Base-by-base conservation (phyloP, 257 asterid species). In the Jaltomata sinuosa region DNA sequence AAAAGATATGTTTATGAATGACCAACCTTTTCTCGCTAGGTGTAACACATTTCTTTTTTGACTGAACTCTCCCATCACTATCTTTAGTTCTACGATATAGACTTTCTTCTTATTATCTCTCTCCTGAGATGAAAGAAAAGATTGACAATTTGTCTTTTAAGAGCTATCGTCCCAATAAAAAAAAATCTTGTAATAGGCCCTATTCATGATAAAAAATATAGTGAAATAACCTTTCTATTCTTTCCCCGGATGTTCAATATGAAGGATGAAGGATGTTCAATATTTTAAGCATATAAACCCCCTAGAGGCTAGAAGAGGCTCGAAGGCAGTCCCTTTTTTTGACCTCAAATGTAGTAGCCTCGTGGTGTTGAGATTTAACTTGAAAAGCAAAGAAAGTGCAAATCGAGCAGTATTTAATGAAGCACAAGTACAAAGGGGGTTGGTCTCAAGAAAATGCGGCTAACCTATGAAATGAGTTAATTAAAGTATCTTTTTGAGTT, bases 361-460 rank as follows among this genome's bases (percentile, higher is more conserved):
- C 59, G 6, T 47, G 81, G 16, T 25, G 54, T 76, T 27, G 8
- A 67, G 52, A 36, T 85, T 80, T 68, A 72, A 83, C 71, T 40
- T 62, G 25, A 72, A 87, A 84, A 76, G 81, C 71, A 64, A 59
- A 42, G 1, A 45, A 57, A 45, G 36, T 19, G n/a, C n/a, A n/a
- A n/a, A n/a, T n/a, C n/a, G n/a, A 71, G 8, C 38, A 21, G 53
- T 36, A 49, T 42, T 72, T n/a, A 42, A 67, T 72, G 81, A 85
- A 38, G 0, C 15, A 42, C 82, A 40, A 83, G 90, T 71, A 85
- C 90, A 72, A 38, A 53, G 32, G 84, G 88, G 82, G 88, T 22
- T 83, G 87, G 90, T 85, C 90, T 88, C 90, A 84, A 88, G 90
- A 85, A 85, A 85, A 42, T 81, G 87, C 88, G 88, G 90, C 87